These are phyloP conservation scores for Diphasiastrum complanatum DNA, from an alignment of 83 land plant species.

Conservation along the genomic window DNA sequence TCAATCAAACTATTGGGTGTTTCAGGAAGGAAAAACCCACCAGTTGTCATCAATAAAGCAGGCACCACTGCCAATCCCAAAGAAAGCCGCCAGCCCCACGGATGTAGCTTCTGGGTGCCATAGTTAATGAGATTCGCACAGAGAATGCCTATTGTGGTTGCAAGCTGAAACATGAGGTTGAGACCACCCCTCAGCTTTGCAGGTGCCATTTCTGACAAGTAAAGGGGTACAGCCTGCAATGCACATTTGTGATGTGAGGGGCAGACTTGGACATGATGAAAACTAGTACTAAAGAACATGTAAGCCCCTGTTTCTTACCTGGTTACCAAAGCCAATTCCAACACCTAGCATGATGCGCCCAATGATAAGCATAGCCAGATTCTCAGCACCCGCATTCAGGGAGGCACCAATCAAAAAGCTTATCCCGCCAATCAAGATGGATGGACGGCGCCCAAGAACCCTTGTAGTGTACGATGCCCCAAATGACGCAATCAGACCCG, in stretches of 20 bases:
- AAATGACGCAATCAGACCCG: constrained; percentile 11
- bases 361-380: constrained; percentile 24
- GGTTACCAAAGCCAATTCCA: constrained; percentile 29
- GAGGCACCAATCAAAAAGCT: constrained; percentile 19
- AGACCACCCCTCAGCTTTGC: constrained; percentile 30
- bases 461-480: constrained; percentile 7
- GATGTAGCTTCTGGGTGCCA: background rate
- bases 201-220: constrained; percentile 51
- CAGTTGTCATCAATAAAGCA: background rate
- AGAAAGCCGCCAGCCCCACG: constrained; percentile 29
- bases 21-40: constrained; percentile 10
- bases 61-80: constrained; percentile 18
- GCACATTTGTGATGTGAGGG: too few species aligned
- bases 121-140: constrained; percentile 37
- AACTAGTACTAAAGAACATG: background rate
- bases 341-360: constrained; percentile 26
- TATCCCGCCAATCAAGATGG: constrained; percentile 24
- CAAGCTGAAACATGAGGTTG: constrained; percentile 32
- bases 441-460: constrained; percentile 9
- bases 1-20: constrained; percentile 14
- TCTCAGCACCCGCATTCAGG: constrained; percentile 18
- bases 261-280: too few species aligned
- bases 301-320: constrained; percentile 5
- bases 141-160: constrained; percentile 21
- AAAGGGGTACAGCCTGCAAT: constrained; percentile 37